These are phyloP conservation scores for Acanthochlamys bracteata DNA, from an alignment of 106 monocot genomes.

Conservation along the genomic window DNA sequence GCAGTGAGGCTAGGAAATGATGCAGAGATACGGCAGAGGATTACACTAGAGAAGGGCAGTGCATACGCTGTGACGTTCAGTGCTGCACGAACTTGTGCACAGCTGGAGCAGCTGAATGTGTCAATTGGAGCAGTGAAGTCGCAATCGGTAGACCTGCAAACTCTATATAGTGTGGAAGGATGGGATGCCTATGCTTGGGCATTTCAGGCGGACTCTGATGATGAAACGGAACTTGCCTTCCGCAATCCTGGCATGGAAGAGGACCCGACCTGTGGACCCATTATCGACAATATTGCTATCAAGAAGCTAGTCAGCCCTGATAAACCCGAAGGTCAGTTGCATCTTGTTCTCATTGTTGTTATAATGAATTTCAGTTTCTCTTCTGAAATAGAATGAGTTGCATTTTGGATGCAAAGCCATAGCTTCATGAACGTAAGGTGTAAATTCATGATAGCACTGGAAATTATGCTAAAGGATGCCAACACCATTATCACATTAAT, in stretches of 20 bases:
- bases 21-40: constrained; percentile 52
- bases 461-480: no score
- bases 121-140: constrained; percentile 27
- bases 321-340: constrained; percentile 28
- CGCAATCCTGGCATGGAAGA: constrained; percentile 94
- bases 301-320: constrained; percentile 90
- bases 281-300: constrained; percentile 79
- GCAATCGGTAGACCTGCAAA: constrained; percentile 79
- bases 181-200: constrained; percentile 91
- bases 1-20: constrained; percentile 88
- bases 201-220: constrained; percentile 42
- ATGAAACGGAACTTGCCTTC: constrained; percentile 29
- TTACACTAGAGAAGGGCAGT: constrained; percentile 65
- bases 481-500: no score
- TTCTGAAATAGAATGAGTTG: no score
- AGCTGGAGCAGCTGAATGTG: constrained; percentile 83
- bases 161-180: constrained; percentile 85
- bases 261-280: constrained; percentile 87
- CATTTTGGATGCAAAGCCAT: no score
- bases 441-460: no score
- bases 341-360: background rate
- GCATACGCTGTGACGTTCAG: constrained; percentile 80
- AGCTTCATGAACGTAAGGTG: no score
- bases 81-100: constrained; percentile 88
- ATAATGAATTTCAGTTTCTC: no score